Conservation (phyloP, 768 basidiomycete species). For the Coprinopsis cinerea region DNA sequence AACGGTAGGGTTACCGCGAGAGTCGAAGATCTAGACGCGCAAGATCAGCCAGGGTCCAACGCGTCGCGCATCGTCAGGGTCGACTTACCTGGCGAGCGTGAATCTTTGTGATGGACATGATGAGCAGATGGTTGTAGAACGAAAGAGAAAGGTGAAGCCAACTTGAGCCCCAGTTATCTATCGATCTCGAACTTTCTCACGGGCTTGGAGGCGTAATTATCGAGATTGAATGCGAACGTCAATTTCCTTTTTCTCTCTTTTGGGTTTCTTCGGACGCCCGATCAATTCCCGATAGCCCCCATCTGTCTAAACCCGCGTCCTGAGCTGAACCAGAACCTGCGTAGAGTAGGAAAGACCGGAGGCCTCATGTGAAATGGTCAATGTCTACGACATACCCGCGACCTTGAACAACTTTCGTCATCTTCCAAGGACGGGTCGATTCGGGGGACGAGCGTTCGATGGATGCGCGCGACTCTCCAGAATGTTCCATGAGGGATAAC, state of each 20-base stretch:
- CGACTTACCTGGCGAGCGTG: slow-evolving; percentile 80
- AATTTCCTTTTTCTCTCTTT: too few relatives aligned
- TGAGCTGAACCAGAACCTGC: too few relatives aligned
- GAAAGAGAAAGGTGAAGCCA: slow-evolving; percentile 22
- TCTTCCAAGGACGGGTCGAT: neutral
- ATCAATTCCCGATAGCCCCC: slow-evolving; percentile 17
- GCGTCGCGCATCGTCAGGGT: slow-evolving; percentile 9
- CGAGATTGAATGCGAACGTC: slow-evolving; percentile 4
- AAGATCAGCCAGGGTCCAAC: slow-evolving; percentile 8
- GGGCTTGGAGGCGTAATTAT: slow-evolving; percentile 12
- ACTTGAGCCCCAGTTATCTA: slow-evolving; percentile 27
- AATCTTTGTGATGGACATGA: slow-evolving; percentile 90
- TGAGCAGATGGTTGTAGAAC: slow-evolving; percentile 25
- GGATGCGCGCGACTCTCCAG: neutral
- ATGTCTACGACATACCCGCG: neutral
- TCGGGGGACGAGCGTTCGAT: neutral
- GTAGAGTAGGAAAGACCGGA: too few relatives aligned
- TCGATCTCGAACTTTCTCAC: slow-evolving; percentile 28
- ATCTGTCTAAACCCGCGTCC: neutral
- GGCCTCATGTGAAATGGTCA: too few relatives aligned
- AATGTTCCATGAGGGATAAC: slow-evolving; percentile 4
- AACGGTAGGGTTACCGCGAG: slow-evolving; percentile 96
- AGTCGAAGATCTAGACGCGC: slow-evolving; percentile 87
- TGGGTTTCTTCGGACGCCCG: slow-evolving; percentile 5
- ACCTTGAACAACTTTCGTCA: neutral